A percentile compares a stretch with the other conserved stretches of the same genome.
Conservation (phyloP, 2,329 filamentous ascomycete species). For the Colletotrichum sp. region DNA sequence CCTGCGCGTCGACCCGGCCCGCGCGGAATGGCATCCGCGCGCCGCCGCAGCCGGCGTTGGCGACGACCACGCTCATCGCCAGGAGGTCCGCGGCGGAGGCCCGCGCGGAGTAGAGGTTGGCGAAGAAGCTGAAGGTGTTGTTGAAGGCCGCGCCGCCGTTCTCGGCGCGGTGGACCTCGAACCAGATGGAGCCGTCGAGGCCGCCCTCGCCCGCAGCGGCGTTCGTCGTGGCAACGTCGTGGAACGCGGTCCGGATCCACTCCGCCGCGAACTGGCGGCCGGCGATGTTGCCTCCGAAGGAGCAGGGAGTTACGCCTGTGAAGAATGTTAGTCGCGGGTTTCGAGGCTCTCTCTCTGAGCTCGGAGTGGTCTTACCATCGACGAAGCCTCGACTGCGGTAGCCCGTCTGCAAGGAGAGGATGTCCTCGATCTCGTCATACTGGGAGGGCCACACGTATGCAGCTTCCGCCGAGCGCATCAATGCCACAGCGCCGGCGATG, state of each 20-base stretch:
- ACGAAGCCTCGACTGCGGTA: constrained; percentile 25
- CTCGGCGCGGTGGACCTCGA: constrained; percentile 31
- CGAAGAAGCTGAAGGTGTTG: constrained; percentile 30
- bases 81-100: constrained; percentile 33
- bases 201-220: constrained; percentile 29
- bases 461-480: not conserved
- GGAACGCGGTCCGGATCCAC: constrained; percentile 36
- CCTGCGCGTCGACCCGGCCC: constrained; percentile 27
- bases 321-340: not conserved
- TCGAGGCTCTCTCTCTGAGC: not conserved
- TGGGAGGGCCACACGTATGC: constrained; percentile 26
- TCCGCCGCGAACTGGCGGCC: constrained; percentile 32
- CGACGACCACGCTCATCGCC: constrained; percentile 33
- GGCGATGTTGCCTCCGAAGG: constrained; percentile 22
- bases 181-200: constrained; percentile 35
- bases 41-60: constrained; percentile 27
- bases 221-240: constrained; percentile 34
- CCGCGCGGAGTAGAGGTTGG: constrained; percentile 25
- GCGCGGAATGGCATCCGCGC: constrained; percentile 27
- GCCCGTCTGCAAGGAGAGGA: constrained; percentile 24
- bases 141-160: constrained; percentile 34
- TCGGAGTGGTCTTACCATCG: constrained; percentile 20
- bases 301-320: constrained; percentile 22
- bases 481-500: not conserved
- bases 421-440: constrained; percentile 26